Conservation (phyloP, 345 rosid genomes). For the thale cress (Arabidopsis thaliana) region TAIR10.1 NC_003076.8:25230001-25230500, state of each 20-base stretch:
- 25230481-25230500: constrained; percentile 58
- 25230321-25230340: constrained; percentile 57
- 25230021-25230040: neutral
- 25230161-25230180: constrained; percentile 19
- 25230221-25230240: constrained; percentile 32
- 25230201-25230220: constrained; percentile 43
- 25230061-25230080: constrained; percentile 9
- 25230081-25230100: constrained; percentile 1
- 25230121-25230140: neutral
- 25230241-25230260: constrained; percentile 44
- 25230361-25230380: neutral
- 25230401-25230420: too few species aligned
- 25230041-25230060: constrained; percentile 25
- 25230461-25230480: constrained; percentile 65
- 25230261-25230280: constrained; percentile 54
- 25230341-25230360: constrained; percentile 51
- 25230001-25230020: neutral
- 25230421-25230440: constrained; percentile 51
- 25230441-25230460: constrained; percentile 62
- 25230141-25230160: constrained; percentile 22
- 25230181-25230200: constrained; percentile 1
- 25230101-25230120: constrained; percentile 1
- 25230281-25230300: constrained; percentile 50
- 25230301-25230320: constrained; percentile 57
- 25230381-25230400: neutral